Percentiles rank a stretch among this genome's conserved stretches.
phyloP scores from a whole-genome alignment of 345 rosid species.

The Linum trigynum region DNA sequence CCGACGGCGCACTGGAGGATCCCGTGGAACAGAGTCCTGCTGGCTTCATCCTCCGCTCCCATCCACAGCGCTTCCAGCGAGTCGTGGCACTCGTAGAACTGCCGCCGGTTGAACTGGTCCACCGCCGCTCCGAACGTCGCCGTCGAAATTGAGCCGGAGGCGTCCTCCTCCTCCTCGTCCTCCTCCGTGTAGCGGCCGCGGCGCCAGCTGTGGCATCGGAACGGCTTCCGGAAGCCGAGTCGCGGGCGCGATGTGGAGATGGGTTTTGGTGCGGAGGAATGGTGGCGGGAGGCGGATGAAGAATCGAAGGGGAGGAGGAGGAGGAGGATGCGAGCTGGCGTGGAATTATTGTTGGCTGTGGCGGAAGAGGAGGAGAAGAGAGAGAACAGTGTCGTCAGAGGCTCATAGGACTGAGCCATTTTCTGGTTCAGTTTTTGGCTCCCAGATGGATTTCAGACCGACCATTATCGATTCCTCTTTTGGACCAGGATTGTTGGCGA shows the following conservation, averaged over 20 bases:
- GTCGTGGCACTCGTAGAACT: conserved; percentile 77
- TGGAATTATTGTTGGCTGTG: no score
- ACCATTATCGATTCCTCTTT: no score
- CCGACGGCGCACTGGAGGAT: conserved; percentile 86
- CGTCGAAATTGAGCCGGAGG: not conserved
- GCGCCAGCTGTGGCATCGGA: not conserved
- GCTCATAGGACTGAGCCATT: no score
- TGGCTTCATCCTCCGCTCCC: conserved; percentile 49
- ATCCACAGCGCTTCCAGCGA: conserved; percentile 70
- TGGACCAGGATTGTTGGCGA: no score
- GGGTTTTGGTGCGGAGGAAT: not conserved
- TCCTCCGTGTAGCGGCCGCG: not conserved
- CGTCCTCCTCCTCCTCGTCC: not conserved
- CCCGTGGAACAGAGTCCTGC: conserved; percentile 67
- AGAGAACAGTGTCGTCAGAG: no score
- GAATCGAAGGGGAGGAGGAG: not conserved
- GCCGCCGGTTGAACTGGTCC: conserved; percentile 51
- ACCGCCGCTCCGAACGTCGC: conserved; percentile 35
- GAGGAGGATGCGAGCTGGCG: not conserved
- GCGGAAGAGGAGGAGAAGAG: no score
- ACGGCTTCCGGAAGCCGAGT: not conserved
- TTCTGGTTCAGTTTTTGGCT: no score
- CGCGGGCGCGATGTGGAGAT: not conserved
- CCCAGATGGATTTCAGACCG: no score
- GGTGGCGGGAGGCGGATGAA: not conserved